Evolutionary conservation across 306 rosid species (phyloP), one percentile per base, ranked within the genome.

Genomic region (Parietaria judaica): DNA sequence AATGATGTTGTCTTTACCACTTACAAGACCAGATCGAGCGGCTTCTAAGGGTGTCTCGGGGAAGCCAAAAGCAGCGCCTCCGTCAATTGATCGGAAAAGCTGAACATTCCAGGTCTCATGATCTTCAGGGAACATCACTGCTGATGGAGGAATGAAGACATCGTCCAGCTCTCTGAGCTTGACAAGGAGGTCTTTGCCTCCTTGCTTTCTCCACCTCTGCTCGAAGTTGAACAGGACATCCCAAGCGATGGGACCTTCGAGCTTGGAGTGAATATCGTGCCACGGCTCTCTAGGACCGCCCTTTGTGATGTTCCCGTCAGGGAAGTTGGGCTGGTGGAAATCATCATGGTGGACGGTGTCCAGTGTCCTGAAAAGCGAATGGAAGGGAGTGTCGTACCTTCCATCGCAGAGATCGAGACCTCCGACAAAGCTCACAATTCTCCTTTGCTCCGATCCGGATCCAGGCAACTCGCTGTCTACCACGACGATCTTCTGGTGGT

Each of bases 251-350:
- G 80, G 80, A 44, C 83, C 83, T 68, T 79, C 83, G 14, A 79
- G 75, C 39, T 61, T 64, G 44, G 80, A 79, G 73, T 79, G 83
- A 50, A 79, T 79, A 34, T 79, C 83, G 37, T 79, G 83, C 80
- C 83, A 79, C 11, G 83, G 83, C 69, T 79, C 83, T 61, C 83
- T 79, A 1, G 83, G 83, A 38, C 83, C 83, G 5, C 83, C 83
- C 65, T 75, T 79, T 12, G 53, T 61, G 39, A 79, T 71, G 7
- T 73, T 56, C 45, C 79, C 74, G 17, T 80, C 83, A 0, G 66
- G 0, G 17, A 74, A 79, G 60, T 79, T 79, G 11, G 80, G 80
- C 72, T 79, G 83, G 67, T 79, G 80, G 78, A 79, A 79, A 68
- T 79, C 83, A 53, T 79, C 80, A 45, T 71, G 77, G 46, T 79